phyloP scores from a whole-genome alignment of 768 basidiomycete genomes.

The Suillus brevipes region DNA sequence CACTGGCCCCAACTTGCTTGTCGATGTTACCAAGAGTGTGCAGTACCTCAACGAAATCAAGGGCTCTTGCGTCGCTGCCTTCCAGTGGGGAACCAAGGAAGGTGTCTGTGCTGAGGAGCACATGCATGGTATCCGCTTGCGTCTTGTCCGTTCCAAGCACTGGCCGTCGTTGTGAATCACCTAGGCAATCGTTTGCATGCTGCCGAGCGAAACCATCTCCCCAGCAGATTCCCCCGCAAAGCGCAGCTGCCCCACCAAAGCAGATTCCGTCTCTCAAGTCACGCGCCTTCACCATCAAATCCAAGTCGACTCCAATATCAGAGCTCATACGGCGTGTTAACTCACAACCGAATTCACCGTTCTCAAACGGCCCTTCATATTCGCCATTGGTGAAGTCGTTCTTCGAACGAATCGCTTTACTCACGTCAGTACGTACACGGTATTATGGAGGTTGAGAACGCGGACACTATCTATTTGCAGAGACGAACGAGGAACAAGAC shows the following conservation, averaged over 20 bases:
- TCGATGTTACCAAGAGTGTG: too few relatives aligned
- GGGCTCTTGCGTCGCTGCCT: too few relatives aligned
- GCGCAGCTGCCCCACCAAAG: constrained; percentile 10
- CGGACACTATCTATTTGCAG: too few relatives aligned
- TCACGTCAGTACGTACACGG: too few relatives aligned
- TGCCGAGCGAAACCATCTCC: constrained; percentile 10
- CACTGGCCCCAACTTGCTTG: too few relatives aligned
- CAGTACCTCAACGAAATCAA: too few relatives aligned
- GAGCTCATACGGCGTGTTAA: constrained; percentile 75
- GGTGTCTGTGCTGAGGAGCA: too few relatives aligned
- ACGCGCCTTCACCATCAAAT: constrained; percentile 46
- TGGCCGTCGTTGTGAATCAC: constrained; percentile 41
- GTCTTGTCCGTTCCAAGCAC: constrained; percentile 36
- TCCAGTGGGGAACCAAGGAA: too few relatives aligned
- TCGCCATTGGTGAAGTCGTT: constrained; percentile 63
- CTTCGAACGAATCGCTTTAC: too few relatives aligned
- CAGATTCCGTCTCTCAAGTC: constrained; percentile 11
- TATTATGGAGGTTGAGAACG: too few relatives aligned
- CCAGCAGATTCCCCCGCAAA: constrained; percentile 17
- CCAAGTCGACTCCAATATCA: constrained; percentile 64
- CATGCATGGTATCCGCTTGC: too few relatives aligned
- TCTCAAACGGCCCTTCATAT: constrained; percentile 39
- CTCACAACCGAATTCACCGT: constrained; percentile 63
- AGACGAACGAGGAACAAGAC: too few relatives aligned
- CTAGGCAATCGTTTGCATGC: constrained; percentile 28